Evolutionary conservation across 345 rosid genomes (phyloP).

Genomic region (Syzygium jambos): DNA sequence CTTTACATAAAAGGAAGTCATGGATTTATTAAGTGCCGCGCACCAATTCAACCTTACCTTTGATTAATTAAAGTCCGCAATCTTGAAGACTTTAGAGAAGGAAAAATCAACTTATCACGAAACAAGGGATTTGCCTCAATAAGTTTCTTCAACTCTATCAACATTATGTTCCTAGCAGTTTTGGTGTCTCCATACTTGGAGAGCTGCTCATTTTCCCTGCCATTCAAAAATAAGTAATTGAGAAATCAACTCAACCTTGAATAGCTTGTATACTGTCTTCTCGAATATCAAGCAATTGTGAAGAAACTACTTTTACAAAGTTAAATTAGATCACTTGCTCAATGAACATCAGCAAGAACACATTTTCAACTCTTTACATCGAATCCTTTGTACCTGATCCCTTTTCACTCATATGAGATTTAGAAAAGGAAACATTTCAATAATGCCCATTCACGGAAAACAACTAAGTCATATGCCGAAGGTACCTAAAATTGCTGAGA

Average conservation of each 20-base stretch:
- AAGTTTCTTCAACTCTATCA: conserved; percentile 56
- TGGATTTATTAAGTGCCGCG: not conserved
- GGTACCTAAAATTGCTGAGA: conserved; percentile 71
- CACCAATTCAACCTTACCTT: conserved; percentile 26
- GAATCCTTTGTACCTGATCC: not conserved
- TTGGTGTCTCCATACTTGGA: conserved; percentile 71
- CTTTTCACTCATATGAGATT: not conserved
- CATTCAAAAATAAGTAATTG: not conserved
- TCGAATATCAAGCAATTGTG: not conserved
- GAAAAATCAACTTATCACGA: conserved; percentile 63
- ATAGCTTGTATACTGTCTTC: not conserved
- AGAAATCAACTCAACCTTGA: not conserved
- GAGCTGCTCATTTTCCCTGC: conserved; percentile 74
- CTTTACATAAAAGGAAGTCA: not conserved
- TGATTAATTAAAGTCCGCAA: conserved; percentile 69
- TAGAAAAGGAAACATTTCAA: not conserved
- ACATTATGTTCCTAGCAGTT: conserved; percentile 60
- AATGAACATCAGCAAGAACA: not conserved
- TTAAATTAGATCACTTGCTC: not conserved
- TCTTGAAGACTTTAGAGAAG: conserved; percentile 55
- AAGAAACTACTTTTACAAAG: not conserved
- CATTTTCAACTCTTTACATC: not conserved
- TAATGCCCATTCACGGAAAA: not conserved
- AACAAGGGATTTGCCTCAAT: conserved; percentile 76
- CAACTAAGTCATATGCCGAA: not conserved